These are phyloP conservation scores for Grosmannia clavigera DNA, from an alignment of 2,329 filamentous ascomycete species.

Conservation along the genomic window DNA sequence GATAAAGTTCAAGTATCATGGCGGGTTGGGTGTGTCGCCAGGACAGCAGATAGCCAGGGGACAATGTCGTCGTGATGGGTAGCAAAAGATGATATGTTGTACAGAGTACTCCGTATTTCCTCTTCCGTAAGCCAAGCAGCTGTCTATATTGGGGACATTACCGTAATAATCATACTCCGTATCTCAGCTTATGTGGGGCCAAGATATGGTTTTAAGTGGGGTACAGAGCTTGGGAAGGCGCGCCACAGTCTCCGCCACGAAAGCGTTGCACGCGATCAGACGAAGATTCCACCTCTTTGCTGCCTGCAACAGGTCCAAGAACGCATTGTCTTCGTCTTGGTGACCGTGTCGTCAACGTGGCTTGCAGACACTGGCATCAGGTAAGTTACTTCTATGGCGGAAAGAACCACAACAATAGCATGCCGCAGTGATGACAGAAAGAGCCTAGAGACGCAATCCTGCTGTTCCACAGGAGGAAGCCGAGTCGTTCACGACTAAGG, in stretches of 20 bases:
- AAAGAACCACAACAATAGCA: neutral
- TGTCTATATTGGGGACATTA: neutral
- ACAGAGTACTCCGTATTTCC: neutral
- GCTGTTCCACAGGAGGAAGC: slow-evolving; percentile 26
- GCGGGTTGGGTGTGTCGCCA: neutral
- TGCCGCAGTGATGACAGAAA: slow-evolving; percentile 21
- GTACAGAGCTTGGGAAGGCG: too few relatives aligned
- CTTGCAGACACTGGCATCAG: neutral
- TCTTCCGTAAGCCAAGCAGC: neutral
- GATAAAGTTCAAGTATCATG: neutral
- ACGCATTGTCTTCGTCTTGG: neutral
- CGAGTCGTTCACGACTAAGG: slow-evolving; percentile 35
- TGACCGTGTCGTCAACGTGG: neutral
- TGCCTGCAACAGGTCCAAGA: neutral
- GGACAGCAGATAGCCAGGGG: neutral
- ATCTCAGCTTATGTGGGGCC: neutral
- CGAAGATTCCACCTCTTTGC: neutral
- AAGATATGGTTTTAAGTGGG: neutral
- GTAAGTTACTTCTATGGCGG: neutral
- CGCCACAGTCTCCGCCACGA: too few relatives aligned
- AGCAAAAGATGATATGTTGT: neutral
- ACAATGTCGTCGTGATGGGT: neutral
- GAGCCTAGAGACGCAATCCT: slow-evolving; percentile 23
- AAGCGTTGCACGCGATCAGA: neutral
- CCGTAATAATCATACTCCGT: neutral